Percentiles rank a stretch among this genome's conserved stretches.
These are phyloP conservation scores for Opeltia flavorubescens DNA, from an alignment of 495 filamentous ascomycete genomes.

Conservation along the genomic window DNA sequence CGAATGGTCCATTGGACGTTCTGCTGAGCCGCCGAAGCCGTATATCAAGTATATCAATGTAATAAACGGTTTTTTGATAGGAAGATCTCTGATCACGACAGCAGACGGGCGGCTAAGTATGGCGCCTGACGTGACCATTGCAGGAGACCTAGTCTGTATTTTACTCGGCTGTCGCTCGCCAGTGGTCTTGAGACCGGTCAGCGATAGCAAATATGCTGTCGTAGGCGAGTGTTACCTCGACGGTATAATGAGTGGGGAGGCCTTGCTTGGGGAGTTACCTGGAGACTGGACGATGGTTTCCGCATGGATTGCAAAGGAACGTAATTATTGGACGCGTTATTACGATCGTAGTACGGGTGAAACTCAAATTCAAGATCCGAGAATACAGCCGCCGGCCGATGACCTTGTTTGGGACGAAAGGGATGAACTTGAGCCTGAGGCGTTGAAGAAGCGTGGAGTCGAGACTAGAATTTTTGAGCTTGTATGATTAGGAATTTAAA, in stretches of 20 bases:
- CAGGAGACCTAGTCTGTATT: constrained; percentile 8
- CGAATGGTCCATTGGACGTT: background rate
- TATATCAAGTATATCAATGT: background rate
- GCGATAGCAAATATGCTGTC: background rate
- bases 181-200: constrained; percentile 3
- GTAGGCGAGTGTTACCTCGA: constrained; percentile 10
- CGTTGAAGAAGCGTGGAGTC: constrained; percentile 1
- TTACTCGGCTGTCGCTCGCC: constrained; percentile 5
- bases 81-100: constrained; percentile 6
- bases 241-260: constrained; percentile 8
- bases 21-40: background rate
- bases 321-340: background rate
- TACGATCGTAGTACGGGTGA: background rate
- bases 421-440: background rate
- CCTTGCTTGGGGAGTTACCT: constrained; percentile 7
- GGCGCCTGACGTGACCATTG: constrained; percentile 1
- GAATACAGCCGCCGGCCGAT: background rate
- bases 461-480: constrained; percentile 1
- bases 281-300: background rate
- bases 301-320: background rate
- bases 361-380: constrained; percentile 1
- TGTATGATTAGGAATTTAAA: too few relatives aligned
- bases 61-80: background rate
- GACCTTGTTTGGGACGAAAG: background rate
- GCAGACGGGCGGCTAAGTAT: constrained; percentile 6